A percentile compares a stretch with the other conserved stretches of the same genome.
phyloP scores from a whole-genome alignment of 495 filamentous ascomycete genomes.

The Podospora conica region DNA sequence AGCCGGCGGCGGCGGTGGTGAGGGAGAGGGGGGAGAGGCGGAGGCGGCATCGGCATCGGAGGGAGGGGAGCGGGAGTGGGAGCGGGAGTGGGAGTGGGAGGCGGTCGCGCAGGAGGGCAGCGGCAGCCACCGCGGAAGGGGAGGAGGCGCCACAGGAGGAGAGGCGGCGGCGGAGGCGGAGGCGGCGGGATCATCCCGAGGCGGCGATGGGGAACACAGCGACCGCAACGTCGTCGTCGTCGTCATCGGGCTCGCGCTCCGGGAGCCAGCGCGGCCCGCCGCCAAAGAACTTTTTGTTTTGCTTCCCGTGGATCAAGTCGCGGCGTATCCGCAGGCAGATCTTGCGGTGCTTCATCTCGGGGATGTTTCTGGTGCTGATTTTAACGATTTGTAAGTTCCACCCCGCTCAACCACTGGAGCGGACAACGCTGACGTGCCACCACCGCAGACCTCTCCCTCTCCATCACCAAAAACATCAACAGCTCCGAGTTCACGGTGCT shows the following conservation, averaged over 20 bases:
- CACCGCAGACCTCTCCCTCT: slow-evolving; percentile 58
- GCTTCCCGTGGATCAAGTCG: slow-evolving; percentile 49
- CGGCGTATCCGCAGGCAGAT: slow-evolving; percentile 49
- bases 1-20: background rate
- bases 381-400: slow-evolving; percentile 53
- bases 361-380: slow-evolving; percentile 46
- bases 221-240: background rate
- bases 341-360: slow-evolving; percentile 52
- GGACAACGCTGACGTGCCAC: background rate
- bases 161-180: slow-evolving; percentile 3
- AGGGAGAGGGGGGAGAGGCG: slow-evolving; percentile 8
- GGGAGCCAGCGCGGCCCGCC: slow-evolving; percentile 14
- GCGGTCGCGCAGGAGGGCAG: slow-evolving; percentile 4
- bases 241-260: background rate
- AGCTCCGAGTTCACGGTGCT: slow-evolving; percentile 65
- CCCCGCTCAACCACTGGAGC: background rate
- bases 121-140: background rate
- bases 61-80: slow-evolving; percentile 19
- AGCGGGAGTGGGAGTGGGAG: slow-evolving; percentile 8
- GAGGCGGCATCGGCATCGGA: slow-evolving; percentile 16
- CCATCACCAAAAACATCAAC: slow-evolving; percentile 51
- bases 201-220: background rate
- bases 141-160: slow-evolving; percentile 1
- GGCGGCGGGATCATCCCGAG: slow-evolving; percentile 7
- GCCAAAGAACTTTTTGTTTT: slow-evolving; percentile 42